Base-by-base conservation (phyloP, 257 asterid genomes). In the Avicennia marina region DNA sequence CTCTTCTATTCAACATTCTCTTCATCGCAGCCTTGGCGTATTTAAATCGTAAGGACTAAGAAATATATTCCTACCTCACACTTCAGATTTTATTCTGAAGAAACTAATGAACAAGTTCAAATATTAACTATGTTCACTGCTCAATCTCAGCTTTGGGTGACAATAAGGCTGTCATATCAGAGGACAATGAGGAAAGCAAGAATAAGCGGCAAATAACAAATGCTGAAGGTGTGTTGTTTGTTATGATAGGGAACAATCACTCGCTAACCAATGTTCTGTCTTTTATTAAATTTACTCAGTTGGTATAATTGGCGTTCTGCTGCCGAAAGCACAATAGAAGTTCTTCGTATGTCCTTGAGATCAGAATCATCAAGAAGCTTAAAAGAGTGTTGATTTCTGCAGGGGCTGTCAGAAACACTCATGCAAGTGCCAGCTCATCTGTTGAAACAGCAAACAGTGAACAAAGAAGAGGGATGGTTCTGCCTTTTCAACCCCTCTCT, bases 401-500 rank as follows among this genome's bases (percentile, higher is more conserved):
- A 84, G 94, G 79, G 91, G 68, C 67, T 34, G 52, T 13, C 10
- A 60, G 65, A 44, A 70, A 64, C 50, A 11, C 31, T 47, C 8
- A 46, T n/a, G n/a, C n/a, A n/a, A n/a, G n/a, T n/a, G n/a, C n/a
- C n/a, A n/a, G n/a, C n/a, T n/a, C n/a, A n/a, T n/a, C n/a, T n/a
- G n/a, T n/a, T 31, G 36, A 53, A 18, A 63, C 29, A 22, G 49
- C 58, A 59, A 69, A 66, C 44, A 56, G 3, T 25, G 80, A 64
- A 44, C 50, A 74, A 43, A 78, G 78, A 70, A 80, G 68, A 72
- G 95, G 87, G 56, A 85, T 88, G 95, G 80, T 85, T 49, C 63
- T 85, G 61, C 96, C 96, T 13, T 88, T 82, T 36, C 72, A 82
- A 67, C 94, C 90, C 4, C 88, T 88, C 56, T 88, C 95, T 49